These are phyloP conservation scores for Cunninghamia lanceolata DNA, from an alignment of 75 land plant species.

Conservation along the genomic window DNA sequence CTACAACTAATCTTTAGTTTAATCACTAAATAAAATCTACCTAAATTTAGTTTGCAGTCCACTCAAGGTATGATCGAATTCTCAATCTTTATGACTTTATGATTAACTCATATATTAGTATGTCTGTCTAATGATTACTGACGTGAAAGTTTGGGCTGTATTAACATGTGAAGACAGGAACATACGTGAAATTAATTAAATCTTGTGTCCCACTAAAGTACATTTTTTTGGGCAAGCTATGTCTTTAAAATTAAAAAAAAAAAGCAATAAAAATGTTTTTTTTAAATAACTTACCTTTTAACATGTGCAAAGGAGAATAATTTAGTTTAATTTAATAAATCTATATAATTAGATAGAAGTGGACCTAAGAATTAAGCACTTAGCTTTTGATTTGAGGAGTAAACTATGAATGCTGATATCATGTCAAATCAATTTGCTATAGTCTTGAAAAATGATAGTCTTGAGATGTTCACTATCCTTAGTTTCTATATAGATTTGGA, in stretches of 20 bases:
- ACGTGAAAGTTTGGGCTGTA: neutral
- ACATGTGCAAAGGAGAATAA: too few relatives aligned
- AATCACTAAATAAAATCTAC: neutral
- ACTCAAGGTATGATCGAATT: neutral
- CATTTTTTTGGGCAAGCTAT: neutral
- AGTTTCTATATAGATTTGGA: too few relatives aligned
- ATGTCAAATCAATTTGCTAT: too few relatives aligned
- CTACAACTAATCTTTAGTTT: neutral
- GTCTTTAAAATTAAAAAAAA: neutral
- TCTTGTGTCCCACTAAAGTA: neutral
- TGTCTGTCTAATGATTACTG: neutral
- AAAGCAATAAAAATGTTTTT: too few relatives aligned
- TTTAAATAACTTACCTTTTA: too few relatives aligned
- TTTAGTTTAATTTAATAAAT: too few relatives aligned
- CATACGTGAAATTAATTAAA: neutral
- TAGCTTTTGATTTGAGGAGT: too few relatives aligned
- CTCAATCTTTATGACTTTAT: neutral
- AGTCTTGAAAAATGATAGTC: too few relatives aligned
- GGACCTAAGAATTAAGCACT: too few relatives aligned
- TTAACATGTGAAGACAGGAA: neutral
- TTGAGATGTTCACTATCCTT: too few relatives aligned
- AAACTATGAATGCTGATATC: too few relatives aligned
- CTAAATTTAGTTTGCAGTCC: neutral
- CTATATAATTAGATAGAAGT: too few relatives aligned
- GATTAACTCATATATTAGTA: neutral